Evolutionary conservation across 2,329 filamentous ascomycete species (phyloP), one percentile per base, ranked within the genome.

Genomic region (Amphichorda felina): DNA sequence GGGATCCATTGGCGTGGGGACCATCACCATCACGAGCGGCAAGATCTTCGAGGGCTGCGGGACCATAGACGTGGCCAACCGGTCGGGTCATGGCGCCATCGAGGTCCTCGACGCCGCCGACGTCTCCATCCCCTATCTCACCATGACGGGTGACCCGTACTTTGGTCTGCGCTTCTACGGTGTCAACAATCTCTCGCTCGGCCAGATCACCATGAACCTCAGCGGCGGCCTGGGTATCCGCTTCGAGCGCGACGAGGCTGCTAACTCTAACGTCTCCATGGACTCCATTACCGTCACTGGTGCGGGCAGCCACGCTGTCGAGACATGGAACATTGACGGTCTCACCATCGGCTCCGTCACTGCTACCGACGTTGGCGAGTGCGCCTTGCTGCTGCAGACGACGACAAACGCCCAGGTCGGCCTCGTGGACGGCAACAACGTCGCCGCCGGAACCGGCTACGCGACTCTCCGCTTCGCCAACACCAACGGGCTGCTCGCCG

Each of bases 41-140:
- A 72, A 71, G 50, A 74, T 57, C 29, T 73, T 75, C 33, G 71
- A 75, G 42, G 70, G 68, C 22, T 75, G 71, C 47, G 70, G 71
- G 29, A 72, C 69, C 30, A 70, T 75, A 49, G 57, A 73, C 38
- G 58, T 56, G 0, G 61, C 45, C 17, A 50, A 48, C 37, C 57
- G 50, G 4, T 43, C 47, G 25, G 68, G 64, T 1, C 61, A 59
- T 15, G 71, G 71, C 14, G 67, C 70, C 31, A 74, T 75, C 33
- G 70, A 75, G 50, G 61, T 62, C 0, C 56, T 63, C 3, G 53
- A 64, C 43, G 64, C 66, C 8, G 45, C 50, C 2, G 62, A 61
- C 39, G 69, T 72, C 13, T 52, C 61, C 29, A 75, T 75, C 33
- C 69, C 70, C 0, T 74, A 70, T 44, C 59, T 75, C 4, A 68